Conservation (phyloP, 2,329 filamentous ascomycete species). For the Colletotrichum cordylinicola region DNA sequence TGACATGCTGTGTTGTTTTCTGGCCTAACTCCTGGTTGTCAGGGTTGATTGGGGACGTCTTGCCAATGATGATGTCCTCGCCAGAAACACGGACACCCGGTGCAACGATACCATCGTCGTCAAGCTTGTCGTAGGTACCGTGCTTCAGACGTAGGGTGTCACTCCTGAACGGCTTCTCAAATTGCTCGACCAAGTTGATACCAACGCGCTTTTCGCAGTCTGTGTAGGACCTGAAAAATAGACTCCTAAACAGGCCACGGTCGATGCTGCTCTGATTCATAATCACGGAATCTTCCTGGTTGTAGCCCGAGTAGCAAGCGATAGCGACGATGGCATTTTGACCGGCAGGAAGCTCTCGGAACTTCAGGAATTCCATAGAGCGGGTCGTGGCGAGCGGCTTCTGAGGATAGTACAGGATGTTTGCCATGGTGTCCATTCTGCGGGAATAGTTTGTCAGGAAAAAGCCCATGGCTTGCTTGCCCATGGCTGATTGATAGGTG, state of each 20-base stretch:
- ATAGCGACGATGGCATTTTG: slow-evolving; percentile 99
- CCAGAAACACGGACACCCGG: slow-evolving; percentile 94
- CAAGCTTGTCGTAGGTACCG: slow-evolving; percentile 95
- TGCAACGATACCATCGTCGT: slow-evolving; percentile 93
- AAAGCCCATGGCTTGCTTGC: slow-evolving; percentile 99
- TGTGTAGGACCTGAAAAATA: slow-evolving; percentile 97
- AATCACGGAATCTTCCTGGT: slow-evolving; percentile 99
- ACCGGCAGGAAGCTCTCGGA: slow-evolving; percentile 93
- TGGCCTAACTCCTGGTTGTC: slow-evolving; percentile 95
- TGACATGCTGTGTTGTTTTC: slow-evolving; percentile 86
- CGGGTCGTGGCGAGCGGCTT: slow-evolving; percentile 95
- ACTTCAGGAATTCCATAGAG: slow-evolving; percentile 98
- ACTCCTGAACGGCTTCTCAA: slow-evolving; percentile 90
- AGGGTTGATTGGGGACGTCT: slow-evolving; percentile 92
- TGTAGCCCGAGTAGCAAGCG: slow-evolving; percentile 96
- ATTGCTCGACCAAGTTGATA: slow-evolving; percentile 89
- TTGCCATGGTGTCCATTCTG: slow-evolving; percentile 99
- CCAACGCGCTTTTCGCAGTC: slow-evolving; percentile 97
- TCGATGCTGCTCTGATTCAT: slow-evolving; percentile 99
- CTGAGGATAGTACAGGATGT: slow-evolving; percentile 98
- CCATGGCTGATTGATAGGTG: slow-evolving; percentile 99
- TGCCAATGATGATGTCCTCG: slow-evolving; percentile 98
- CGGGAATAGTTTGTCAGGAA: slow-evolving; percentile 97
- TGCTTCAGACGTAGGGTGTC: slow-evolving; percentile 94
- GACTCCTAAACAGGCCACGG: slow-evolving; percentile 92